Percentiles rank a stretch among this genome's conserved stretches.
Evolutionary conservation across 2,329 filamentous ascomycete species (phyloP).

Genomic region (Arthroderma sp.): DNA sequence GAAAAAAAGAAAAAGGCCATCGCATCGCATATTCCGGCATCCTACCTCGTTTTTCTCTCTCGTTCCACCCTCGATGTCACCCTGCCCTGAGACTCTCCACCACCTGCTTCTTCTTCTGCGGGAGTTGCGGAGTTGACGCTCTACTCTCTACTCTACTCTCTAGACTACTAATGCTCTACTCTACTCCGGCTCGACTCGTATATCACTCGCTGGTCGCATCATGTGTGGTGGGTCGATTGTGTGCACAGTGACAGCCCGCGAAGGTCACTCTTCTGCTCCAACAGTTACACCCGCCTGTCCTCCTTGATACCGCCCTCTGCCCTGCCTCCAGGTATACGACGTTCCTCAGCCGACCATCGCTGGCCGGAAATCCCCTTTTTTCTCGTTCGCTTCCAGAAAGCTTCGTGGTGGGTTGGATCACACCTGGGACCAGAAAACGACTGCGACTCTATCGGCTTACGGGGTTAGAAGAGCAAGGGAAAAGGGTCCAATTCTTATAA

Average conservation of each 20-base stretch:
- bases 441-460: too few species aligned
- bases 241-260: slow-evolving; percentile 4
- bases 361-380: background rate
- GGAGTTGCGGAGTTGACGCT: background rate
- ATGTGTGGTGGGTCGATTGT: slow-evolving; percentile 5
- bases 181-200: too few species aligned
- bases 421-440: too few species aligned
- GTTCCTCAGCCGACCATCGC: slow-evolving; percentile 6
- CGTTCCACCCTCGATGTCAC: background rate
- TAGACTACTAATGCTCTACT: too few species aligned
- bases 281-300: slow-evolving; percentile 5
- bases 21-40: background rate
- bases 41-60: background rate
- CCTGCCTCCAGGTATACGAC: background rate
- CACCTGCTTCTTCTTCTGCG: background rate
- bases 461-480: too few species aligned
- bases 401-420: too few species aligned
- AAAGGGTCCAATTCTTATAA: background rate
- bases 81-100: background rate
- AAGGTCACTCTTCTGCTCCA: background rate
- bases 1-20: too few species aligned
- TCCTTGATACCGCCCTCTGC: background rate
- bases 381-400: too few species aligned
- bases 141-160: too few species aligned
- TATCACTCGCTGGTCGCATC: background rate